phyloP scores from a whole-genome alignment of 2,329 filamentous ascomycete species.

The Penicillium sp. region DNA sequence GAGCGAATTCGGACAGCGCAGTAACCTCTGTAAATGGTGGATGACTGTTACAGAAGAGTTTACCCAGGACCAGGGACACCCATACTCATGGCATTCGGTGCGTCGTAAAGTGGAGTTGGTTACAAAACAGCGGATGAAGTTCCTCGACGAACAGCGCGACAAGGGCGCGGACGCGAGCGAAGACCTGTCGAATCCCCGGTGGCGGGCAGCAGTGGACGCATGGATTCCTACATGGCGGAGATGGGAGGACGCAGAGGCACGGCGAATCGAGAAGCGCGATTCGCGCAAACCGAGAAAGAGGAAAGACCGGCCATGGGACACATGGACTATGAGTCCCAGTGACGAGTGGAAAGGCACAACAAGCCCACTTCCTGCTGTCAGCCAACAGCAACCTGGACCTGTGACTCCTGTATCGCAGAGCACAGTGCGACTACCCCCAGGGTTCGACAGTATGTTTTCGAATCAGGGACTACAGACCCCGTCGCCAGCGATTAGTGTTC shows the following conservation, averaged over 20 bases:
- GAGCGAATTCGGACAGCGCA: constrained; percentile 32
- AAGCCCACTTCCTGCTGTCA: too few species aligned
- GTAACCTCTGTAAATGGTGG: constrained; percentile 39
- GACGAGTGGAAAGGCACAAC: too few species aligned
- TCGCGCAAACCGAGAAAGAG: too few species aligned
- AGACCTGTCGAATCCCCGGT: constrained; percentile 31
- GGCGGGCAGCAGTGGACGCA: constrained; percentile 32
- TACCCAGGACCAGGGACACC: constrained; percentile 28
- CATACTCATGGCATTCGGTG: constrained; percentile 38
- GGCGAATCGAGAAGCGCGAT: constrained; percentile 32
- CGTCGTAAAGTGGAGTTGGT: constrained; percentile 36
- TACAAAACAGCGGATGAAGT: constrained; percentile 36
- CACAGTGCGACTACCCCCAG: constrained; percentile 26
- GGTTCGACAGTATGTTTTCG: constrained; percentile 36
- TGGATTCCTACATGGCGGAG: constrained; percentile 37
- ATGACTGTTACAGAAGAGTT: constrained; percentile 33
- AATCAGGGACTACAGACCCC: too few species aligned
- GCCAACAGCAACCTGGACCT: too few species aligned
- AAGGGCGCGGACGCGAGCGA: constrained; percentile 9
- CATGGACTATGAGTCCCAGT: too few species aligned
- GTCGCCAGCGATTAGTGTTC: too few species aligned
- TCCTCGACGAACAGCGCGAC: constrained; percentile 28
- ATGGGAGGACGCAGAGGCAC: constrained; percentile 33
- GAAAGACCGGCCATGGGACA: too few species aligned
- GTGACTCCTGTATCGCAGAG: too few species aligned